A percentile compares a stretch with the other conserved stretches of the same genome.
Evolutionary conservation across 148 eudicot genomes (phyloP).

Genomic region (Chenopodium suecicum): DNA sequence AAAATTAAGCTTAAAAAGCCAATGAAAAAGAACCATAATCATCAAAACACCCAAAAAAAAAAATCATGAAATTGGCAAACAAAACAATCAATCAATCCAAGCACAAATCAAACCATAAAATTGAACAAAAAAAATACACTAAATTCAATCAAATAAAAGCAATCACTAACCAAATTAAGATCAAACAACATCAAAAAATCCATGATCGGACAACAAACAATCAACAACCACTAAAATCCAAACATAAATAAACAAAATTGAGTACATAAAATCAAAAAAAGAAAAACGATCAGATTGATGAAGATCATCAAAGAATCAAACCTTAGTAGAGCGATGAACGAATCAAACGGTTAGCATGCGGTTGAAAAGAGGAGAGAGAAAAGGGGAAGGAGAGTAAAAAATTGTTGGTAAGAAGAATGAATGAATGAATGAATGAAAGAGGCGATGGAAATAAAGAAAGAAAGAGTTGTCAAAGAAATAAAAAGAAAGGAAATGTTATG

Average conservation of each 20-base stretch:
- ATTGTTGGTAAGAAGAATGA: not conserved
- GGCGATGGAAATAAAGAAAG: not conserved
- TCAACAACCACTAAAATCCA: not conserved
- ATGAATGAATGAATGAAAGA: not conserved
- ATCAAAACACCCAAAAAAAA: not conserved
- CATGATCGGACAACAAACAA: conserved; percentile 10
- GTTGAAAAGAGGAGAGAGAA: conserved; percentile 18
- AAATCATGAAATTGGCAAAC: not conserved
- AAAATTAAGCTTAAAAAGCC: not conserved
- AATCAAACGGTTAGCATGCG: conserved; percentile 27
- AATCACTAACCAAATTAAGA: not conserved
- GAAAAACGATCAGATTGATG: not conserved
- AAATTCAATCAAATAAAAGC: no score
- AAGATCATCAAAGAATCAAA: conserved; percentile 24
- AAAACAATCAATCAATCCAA: not conserved
- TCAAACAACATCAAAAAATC: not conserved
- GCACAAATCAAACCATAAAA: not conserved
- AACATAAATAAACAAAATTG: not conserved
- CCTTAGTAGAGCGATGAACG: conserved; percentile 11
- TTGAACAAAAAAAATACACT: not conserved
- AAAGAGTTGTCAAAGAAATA: not conserved
- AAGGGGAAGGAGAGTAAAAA: not conserved
- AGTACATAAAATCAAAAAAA: not conserved
- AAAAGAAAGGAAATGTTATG: conserved; percentile 11
- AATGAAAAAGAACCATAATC: not conserved